Evolutionary conservation across 1,284 basidiomycete species (phyloP).

Genomic region (Athelia sp.): DNA sequence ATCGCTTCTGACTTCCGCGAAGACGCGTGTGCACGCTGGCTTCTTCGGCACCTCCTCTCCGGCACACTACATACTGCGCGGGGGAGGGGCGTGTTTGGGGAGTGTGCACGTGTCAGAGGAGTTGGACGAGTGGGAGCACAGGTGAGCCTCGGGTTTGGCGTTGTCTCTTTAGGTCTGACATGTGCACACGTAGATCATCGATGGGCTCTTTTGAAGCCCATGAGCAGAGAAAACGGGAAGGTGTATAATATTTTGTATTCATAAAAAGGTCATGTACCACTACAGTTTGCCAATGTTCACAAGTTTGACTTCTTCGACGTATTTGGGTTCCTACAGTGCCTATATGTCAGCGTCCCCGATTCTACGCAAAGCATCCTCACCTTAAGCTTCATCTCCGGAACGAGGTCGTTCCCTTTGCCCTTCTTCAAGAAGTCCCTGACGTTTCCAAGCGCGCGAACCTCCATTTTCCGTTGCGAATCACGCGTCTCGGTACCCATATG

Average conservation of each 20-base stretch:
- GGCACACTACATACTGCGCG: constrained; percentile 41
- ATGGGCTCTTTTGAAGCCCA: too few species aligned
- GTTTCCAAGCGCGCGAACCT: constrained; percentile 72
- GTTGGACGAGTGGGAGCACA: constrained; percentile 34
- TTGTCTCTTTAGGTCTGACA: not conserved
- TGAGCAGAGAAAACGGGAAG: too few species aligned
- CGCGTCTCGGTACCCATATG: constrained; percentile 89
- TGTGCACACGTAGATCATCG: too few species aligned
- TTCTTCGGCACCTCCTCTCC: constrained; percentile 48
- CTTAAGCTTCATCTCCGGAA: constrained; percentile 59
- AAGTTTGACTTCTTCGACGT: constrained; percentile 5
- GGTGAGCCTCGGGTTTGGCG: constrained; percentile 22
- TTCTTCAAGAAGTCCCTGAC: constrained; percentile 60
- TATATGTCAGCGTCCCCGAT: constrained; percentile 11
- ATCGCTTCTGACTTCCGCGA: constrained; percentile 75
- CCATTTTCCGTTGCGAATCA: constrained; percentile 81
- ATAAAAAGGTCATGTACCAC: too few species aligned
- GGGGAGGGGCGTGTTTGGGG: constrained; percentile 51
- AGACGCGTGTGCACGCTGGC: constrained; percentile 63
- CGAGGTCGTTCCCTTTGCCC: constrained; percentile 61
- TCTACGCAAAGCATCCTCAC: not conserved
- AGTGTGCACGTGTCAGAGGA: constrained; percentile 64
- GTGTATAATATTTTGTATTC: too few species aligned
- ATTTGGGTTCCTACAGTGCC: not conserved
- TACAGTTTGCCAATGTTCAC: too few species aligned